Evolutionary conservation across 192 early-diverging fungal genomes (phyloP).

Genomic region (Mortierella alpina): DNA sequence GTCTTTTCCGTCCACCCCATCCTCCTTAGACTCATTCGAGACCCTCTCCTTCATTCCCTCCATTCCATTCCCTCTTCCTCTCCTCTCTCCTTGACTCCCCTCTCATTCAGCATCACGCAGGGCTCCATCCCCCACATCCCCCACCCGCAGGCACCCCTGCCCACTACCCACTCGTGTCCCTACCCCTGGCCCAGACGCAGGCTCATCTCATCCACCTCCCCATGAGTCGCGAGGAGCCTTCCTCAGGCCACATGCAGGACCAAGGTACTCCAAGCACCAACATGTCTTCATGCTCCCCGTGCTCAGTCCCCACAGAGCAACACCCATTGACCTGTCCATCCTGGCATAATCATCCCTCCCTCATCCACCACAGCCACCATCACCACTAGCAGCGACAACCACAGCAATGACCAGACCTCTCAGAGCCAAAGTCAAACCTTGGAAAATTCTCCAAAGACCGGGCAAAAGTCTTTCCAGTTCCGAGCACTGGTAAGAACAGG

Average conservation of each 20-base stretch:
- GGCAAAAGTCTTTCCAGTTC: conserved; percentile 55
- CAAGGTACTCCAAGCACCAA: neutral
- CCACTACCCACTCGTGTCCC: neutral
- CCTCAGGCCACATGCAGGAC: too few species aligned
- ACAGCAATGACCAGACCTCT: neutral
- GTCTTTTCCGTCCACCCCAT: neutral
- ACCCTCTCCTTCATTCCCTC: conserved; percentile 8
- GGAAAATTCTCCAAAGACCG: conserved; percentile 36
- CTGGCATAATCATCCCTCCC: too few species aligned
- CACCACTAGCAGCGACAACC: conserved; percentile 14
- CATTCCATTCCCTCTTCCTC: neutral
- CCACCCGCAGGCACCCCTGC: neutral
- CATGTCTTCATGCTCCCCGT: too few species aligned
- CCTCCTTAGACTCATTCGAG: neutral
- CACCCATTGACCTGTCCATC: neutral
- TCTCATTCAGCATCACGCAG: neutral
- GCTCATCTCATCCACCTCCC: neutral
- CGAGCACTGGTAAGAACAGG: conserved; percentile 43
- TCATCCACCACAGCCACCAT: conserved; percentile 12
- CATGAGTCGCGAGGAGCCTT: too few species aligned
- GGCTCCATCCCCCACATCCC: neutral
- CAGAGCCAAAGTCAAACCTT: conserved; percentile 3
- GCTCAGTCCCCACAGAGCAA: neutral
- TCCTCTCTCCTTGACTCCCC: conserved; percentile 1
- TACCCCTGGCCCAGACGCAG: neutral